These are phyloP conservation scores for Penicillium sp. DNA, from an alignment of 2,329 filamentous ascomycete genomes.

Conservation along the genomic window DNA sequence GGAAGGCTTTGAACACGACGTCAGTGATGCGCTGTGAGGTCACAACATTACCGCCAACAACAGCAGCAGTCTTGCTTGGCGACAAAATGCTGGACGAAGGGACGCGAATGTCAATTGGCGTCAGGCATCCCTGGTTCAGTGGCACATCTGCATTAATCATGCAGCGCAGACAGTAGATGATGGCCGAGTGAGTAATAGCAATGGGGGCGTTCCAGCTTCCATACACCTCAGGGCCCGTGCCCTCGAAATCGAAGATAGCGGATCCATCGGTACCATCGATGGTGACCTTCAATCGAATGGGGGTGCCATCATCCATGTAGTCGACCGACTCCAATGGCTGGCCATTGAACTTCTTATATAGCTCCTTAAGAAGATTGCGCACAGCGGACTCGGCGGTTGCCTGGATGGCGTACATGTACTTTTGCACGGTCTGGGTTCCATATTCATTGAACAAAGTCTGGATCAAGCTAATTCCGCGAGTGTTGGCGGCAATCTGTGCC, in stretches of 20 bases:
- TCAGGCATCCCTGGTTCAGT: constrained; percentile 80
- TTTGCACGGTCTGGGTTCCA: constrained; percentile 71
- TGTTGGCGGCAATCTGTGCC: constrained; percentile 82
- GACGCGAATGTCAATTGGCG: constrained; percentile 72
- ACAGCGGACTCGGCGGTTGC: constrained; percentile 76
- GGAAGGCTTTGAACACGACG: constrained; percentile 77
- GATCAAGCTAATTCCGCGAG: constrained; percentile 80
- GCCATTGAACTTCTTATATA: constrained; percentile 68
- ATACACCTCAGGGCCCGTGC: constrained; percentile 77
- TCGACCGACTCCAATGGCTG: constrained; percentile 72
- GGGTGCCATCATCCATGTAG: constrained; percentile 84
- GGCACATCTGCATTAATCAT: constrained; percentile 80
- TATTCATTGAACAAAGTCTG: constrained; percentile 74
- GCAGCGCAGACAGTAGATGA: constrained; percentile 81
- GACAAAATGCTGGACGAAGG: constrained; percentile 68
- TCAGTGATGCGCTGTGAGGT: constrained; percentile 79
- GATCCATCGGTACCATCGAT: constrained; percentile 74
- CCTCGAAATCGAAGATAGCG: constrained; percentile 74
- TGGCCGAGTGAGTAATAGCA: constrained; percentile 78
- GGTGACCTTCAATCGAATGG: constrained; percentile 71
- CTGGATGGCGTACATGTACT: constrained; percentile 82
- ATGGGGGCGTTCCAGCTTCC: constrained; percentile 78
- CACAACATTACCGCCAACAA: constrained; percentile 80
- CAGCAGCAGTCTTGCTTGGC: constrained; percentile 73
- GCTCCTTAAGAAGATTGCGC: constrained; percentile 67